Evolutionary conservation across 1,284 basidiomycete species (phyloP), one percentile per base, ranked within the genome.

Genomic region (Ganoderma resinaceum): DNA sequence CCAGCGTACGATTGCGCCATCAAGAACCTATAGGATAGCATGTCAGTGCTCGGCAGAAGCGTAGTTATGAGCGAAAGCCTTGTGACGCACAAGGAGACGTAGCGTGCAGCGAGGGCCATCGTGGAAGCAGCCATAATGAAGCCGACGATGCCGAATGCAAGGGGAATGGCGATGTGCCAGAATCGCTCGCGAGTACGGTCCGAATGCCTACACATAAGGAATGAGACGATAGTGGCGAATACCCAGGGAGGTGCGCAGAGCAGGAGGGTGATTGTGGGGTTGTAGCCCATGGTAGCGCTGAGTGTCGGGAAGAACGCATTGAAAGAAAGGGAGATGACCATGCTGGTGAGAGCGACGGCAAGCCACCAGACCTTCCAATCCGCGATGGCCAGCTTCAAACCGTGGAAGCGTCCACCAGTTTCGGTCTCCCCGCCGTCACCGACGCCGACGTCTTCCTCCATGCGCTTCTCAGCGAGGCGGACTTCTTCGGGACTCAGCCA

Each of bases 301-400:
- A 91, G 81, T 0, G 90, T 91, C 11, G 92, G 91, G 81, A 93
- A 91, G 78, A 88, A 91, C 14, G 88, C 86, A 77, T 89, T 94
- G 85, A 94, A 95, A 12, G 87, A 89, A 9, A 95, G 78, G 12
- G 90, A 86, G 67, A 93, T 76, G 65, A 86, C 84, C 77, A 87
- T 80, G 71, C 85, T 83, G 26, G 83, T 83, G 64, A 91, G 76
- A 1, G 87, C 84, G 42, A 90, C 66, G n/a, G 89, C 83, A 65
- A 93, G 82, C 84, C 86, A 90, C 88, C 90, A 94, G 23, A 93
- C 89, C 79, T 90, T 92, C 86, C 87, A 87, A 76, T 95, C 93
- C 18, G 82, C 83, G 62, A 93, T 65, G 9, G 92, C 91, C 72
- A 91, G 76, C 12, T 79, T 75, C 18, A 94, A 77, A 12, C 91